These are phyloP conservation scores for Aureobasidium zeae DNA, from an alignment of 2,329 filamentous ascomycete species.

Conservation along the genomic window DNA sequence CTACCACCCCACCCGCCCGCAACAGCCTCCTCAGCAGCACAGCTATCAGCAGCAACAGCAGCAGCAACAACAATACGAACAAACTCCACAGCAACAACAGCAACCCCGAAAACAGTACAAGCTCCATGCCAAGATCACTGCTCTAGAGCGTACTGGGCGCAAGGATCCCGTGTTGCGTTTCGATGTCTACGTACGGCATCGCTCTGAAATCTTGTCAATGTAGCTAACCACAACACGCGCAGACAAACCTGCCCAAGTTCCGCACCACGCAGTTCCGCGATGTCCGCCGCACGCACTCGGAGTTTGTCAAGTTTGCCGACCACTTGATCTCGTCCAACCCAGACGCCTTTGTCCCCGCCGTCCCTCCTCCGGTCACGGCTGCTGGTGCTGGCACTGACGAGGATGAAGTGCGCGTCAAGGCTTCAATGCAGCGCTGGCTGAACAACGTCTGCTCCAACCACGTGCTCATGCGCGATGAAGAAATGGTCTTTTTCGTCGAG, in stretches of 20 bases:
- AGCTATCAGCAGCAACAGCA: conserved; percentile 21
- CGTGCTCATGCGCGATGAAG: conserved; percentile 85
- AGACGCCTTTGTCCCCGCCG: conserved; percentile 85
- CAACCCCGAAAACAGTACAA: conserved; percentile 41
- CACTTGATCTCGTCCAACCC: conserved; percentile 97
- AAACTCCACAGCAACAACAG: conserved; percentile 29
- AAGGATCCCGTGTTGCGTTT: conserved; percentile 94
- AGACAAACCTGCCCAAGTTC: conserved; percentile 99
- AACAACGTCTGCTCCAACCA: conserved; percentile 90
- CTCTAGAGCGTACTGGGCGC: conserved; percentile 81
- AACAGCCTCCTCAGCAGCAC: conserved; percentile 32
- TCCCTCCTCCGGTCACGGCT: conserved; percentile 87
- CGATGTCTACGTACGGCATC: conserved; percentile 75
- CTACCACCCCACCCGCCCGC: conserved; percentile 28
- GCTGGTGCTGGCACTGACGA: conserved; percentile 94
- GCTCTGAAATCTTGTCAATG: neutral
- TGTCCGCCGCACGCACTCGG: conserved; percentile 86
- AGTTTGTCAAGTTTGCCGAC: conserved; percentile 92
- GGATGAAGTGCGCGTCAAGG: conserved; percentile 83
- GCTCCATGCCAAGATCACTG: conserved; percentile 90
- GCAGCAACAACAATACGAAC: conserved; percentile 20
- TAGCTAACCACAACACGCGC: conserved; percentile 1
- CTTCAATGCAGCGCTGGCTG: conserved; percentile 85
- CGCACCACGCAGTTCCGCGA: conserved; percentile 97
- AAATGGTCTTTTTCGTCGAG: conserved; percentile 98